Evolutionary conservation across 2,329 filamentous ascomycete genomes (phyloP), one percentile per base, ranked within the genome.

Genomic region (Penicillium sp.): DNA sequence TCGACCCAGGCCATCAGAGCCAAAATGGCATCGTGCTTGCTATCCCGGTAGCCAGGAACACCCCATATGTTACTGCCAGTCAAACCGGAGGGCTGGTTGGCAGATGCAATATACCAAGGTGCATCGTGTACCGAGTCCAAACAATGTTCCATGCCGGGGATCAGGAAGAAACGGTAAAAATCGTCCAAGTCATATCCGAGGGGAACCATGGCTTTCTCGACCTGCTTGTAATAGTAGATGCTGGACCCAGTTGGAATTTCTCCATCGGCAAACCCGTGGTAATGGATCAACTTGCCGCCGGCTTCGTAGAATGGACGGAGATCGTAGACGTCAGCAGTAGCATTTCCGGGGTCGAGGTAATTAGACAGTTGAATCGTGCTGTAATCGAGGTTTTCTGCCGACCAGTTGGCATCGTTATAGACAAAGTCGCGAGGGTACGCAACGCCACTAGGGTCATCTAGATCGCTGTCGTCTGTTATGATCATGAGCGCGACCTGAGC

Each of bases 361-460:
- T 56, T 12, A 2, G 47, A 50, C 9, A 76, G 64, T 20, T 70
- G 60, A 40, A 76, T 65, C 35, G 74, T 73, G 4, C 62, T 61
- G 61, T 74, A 72, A 54, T 72, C 71, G 61, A 73, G 30, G 11
- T 50, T 9, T 11, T 35, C 26, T 23, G 18, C n/a, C 1, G 26
- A 23, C 28, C 38, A 30, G 26, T 30, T 9, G 26, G 26, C 26
- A 9, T 30, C 26, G 5, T 26, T 9, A 21, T 21, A 18, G 6
- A 52, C 33, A 12, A 52, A 43, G 28, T 5, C 59, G 26, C 26
- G 26, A 30, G 26, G 26, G 26, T 30, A 52, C 20, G 40, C 50
- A 8, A 38, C 28, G 23, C 38, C 50, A n/a, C 40, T 21, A 14
- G 50, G 38, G 26, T 5, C 26, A 3, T 28, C 24, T 2, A 21